These are phyloP conservation scores for Cyberlindnera euphorbiae DNA, from an alignment of 805 yeast genomes.

Conservation along the genomic window DNA sequence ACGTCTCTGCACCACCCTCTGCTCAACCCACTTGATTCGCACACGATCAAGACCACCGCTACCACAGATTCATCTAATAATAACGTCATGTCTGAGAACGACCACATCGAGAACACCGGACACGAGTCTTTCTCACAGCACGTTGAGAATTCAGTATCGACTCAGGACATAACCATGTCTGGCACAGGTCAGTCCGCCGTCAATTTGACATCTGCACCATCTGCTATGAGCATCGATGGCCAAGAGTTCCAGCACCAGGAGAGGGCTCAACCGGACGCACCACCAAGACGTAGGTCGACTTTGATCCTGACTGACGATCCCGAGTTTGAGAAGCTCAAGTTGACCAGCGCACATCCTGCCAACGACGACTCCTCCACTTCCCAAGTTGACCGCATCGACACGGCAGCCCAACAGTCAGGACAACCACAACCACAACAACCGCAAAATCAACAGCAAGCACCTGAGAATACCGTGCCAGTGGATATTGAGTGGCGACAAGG, in stretches of 20 bases:
- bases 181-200: constrained; percentile 23
- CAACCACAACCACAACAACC: constrained; percentile 1
- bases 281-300: constrained; percentile 60
- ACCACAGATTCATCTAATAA: constrained; percentile 16
- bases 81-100: constrained; percentile 19
- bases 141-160: constrained; percentile 13
- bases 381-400: constrained; percentile 9
- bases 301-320: constrained; percentile 65
- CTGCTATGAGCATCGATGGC: constrained; percentile 24
- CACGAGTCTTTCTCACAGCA: constrained; percentile 6
- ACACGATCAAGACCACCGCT: constrained; percentile 10
- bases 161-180: constrained; percentile 25
- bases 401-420: not conserved
- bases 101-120: not conserved
- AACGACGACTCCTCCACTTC: constrained; percentile 20
- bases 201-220: constrained; percentile 21
- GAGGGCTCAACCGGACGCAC: too few species aligned
- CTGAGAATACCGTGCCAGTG: constrained; percentile 35
- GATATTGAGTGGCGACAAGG: constrained; percentile 93
- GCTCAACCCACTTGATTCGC: constrained; percentile 13
- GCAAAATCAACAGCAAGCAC: constrained; percentile 2
- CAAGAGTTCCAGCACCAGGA: constrained; percentile 5
- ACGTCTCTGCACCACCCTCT: constrained; percentile 18
- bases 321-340: constrained; percentile 48
- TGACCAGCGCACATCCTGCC: constrained; percentile 29